A percentile compares a stretch with the other conserved stretches of the same genome.
Evolutionary conservation across 441 rosid species (phyloP).

Genomic region (Gossypium gossypioides): DNA sequence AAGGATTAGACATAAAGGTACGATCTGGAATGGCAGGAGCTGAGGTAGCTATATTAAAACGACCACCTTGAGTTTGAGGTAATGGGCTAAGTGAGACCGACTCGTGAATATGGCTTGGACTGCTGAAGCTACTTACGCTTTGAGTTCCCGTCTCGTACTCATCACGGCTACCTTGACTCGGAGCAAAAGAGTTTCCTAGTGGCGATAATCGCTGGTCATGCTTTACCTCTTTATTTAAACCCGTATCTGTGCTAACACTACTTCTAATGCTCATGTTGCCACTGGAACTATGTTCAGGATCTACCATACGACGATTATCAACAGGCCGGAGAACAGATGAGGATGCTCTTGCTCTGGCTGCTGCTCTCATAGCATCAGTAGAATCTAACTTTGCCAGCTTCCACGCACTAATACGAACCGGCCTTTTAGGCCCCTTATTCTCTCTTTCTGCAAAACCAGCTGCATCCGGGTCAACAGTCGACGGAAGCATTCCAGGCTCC

Average conservation of each 20-base stretch:
- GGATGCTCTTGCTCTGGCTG: slow-evolving; percentile 66
- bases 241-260: slow-evolving; percentile 48
- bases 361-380: slow-evolving; percentile 50
- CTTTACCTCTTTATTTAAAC: slow-evolving; percentile 48
- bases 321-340: slow-evolving; percentile 56
- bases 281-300: slow-evolving; percentile 48
- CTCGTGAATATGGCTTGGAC: slow-evolving; percentile 71
- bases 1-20: slow-evolving; percentile 28
- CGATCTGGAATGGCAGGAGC: slow-evolving; percentile 38
- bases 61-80: slow-evolving; percentile 51
- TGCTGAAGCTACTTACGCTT: slow-evolving; percentile 81
- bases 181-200: slow-evolving; percentile 53
- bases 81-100: slow-evolving; percentile 74
- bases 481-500: slow-evolving; percentile 68
- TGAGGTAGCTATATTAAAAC: slow-evolving; percentile 29
- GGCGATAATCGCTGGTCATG: slow-evolving; percentile 41
- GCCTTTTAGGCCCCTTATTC: slow-evolving; percentile 32
- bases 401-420: slow-evolving; percentile 55
- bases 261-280: slow-evolving; percentile 46
- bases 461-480: slow-evolving; percentile 70
- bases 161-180: slow-evolving; percentile 75
- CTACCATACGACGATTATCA: slow-evolving; percentile 33
- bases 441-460: slow-evolving; percentile 40
- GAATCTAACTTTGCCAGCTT: slow-evolving; percentile 61
- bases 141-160: slow-evolving; percentile 79